Base-by-base conservation (phyloP, 768 basidiomycete genomes). In the Leccinum ochraceum region DNA sequence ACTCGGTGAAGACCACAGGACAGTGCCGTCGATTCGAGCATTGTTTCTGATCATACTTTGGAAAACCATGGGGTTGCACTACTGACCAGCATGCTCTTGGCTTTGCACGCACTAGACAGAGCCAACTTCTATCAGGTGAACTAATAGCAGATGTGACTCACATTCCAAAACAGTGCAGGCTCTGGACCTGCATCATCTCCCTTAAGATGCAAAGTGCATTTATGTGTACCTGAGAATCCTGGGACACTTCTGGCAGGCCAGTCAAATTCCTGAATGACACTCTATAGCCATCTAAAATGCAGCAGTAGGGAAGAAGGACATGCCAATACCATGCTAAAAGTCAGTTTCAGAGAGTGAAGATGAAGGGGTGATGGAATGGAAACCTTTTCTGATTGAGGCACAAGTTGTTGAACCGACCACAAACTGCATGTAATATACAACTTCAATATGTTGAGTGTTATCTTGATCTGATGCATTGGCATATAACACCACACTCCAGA, bases 241-340 rank as follows among this genome's bases (percentile, higher is more conserved):
- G 22, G 22, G 22, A 24, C 22, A 24, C 22, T 24, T 24, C 2
- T 24, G 2, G 22, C 22, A 24, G 22, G 22, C 22, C 22, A 24
- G 22, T 24, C 22, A 24, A 24, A 24, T 24, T 24, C 22, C 2
- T 24, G 22, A 24, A 24, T 4, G 6, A 20, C 50, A 58, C 24
- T 20, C 36, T 11, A 56, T 14, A 20, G 57, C 53, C 8, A 28
- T 39, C 37, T 10, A 58, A 37, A 58, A 32, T 11, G 39, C 30
- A 9, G 53, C 37, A 17, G 37, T 37, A 3, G 53, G 52, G 39
- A 58, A 28, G 28, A 54, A 54, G 26, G 53, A 56, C n/a, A 58
- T 9, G 6, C 44, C 2, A 2, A 46, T n/a, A 46, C 10, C 2
- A 9, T 55, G 36, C 30, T 30, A 0, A 28, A 39, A 39, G 37